Evolutionary conservation across 306 rosid genomes (phyloP).

Genomic region (Quercus agrifolia): DNA sequence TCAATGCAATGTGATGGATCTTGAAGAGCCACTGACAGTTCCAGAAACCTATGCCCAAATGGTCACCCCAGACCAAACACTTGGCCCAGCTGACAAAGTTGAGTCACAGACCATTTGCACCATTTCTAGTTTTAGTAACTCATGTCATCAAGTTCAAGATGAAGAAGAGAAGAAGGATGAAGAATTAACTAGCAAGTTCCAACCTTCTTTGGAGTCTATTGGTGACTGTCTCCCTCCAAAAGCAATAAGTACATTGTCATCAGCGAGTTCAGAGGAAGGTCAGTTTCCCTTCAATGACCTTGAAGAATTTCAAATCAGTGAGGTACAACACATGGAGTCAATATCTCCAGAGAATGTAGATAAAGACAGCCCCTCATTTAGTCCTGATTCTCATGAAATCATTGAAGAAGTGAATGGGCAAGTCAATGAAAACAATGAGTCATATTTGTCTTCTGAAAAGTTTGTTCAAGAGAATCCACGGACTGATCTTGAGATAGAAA

Average conservation of each 20-base stretch:
- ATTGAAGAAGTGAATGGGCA: slow-evolving; percentile 26
- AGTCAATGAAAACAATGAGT: slow-evolving; percentile 14
- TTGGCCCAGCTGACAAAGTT: slow-evolving; percentile 35
- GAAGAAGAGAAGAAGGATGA: slow-evolving; percentile 27
- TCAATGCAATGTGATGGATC: slow-evolving; percentile 23
- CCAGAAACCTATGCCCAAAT: slow-evolving; percentile 29
- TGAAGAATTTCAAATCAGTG: slow-evolving; percentile 39
- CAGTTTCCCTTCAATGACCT: slow-evolving; percentile 55
- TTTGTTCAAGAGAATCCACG: slow-evolving; percentile 14
- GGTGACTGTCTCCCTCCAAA: slow-evolving; percentile 26
- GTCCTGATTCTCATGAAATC: slow-evolving; percentile 18
- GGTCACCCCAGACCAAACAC: slow-evolving; percentile 25
- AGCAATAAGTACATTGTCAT: slow-evolving; percentile 23
- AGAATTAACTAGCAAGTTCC: slow-evolving; percentile 27
- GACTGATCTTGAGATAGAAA: slow-evolving; percentile 24
- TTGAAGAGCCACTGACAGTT: slow-evolving; percentile 25
- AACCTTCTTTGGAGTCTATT: slow-evolving; percentile 32
- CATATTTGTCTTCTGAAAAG: slow-evolving; percentile 26
- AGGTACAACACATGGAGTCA: slow-evolving; percentile 31
- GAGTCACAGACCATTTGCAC: slow-evolving; percentile 25
- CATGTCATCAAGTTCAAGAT: slow-evolving; percentile 31
- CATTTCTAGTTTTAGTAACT: slow-evolving; percentile 30
- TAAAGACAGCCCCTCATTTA: slow-evolving; percentile 28
- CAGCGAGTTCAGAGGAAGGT: slow-evolving; percentile 43
- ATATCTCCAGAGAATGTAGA: slow-evolving; percentile 27